Evolutionary conservation across 2,329 filamentous ascomycete species (phyloP), one percentile per base, ranked within the genome.

Genomic region (Neofusicoccum parvum): DNA sequence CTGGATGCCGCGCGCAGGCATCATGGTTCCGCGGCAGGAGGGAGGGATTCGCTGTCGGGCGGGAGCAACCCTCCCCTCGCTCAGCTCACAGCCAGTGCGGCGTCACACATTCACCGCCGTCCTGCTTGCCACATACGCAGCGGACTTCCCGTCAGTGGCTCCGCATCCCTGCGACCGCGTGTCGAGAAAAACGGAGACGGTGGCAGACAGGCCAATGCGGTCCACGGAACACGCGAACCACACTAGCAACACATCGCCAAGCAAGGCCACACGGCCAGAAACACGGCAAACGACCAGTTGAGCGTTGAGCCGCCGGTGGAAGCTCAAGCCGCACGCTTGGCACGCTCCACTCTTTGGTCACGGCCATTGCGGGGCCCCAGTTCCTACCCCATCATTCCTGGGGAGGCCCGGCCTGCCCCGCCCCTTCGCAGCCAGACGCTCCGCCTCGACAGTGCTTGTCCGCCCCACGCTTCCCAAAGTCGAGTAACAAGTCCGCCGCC

Each of bases 261-360:
- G 56, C 14, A 20, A 14, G 39, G 54, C 39, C 54, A 45, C 36
- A 39, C n/a, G 51, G 36, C 51, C 10, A 54, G 20, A 15, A 48
- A 46, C 37, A 36, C 41, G 39, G n/a, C 23, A 43, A 32, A 56
- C 37, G 51, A 54, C 39, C 14, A 36, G 56, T 17, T 37, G 56
- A 37, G 56, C 27, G 56, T 46, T 58, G 54, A 43, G 20, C n/a
- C 23, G 23, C 37, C 51, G 27, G 51, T 41, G 37, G n/a, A 32
- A 58, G 43, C 27, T n/a, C 56, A 60, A 48, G 56, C 56, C 56
- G 56, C 56, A 48, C 17, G 17, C 56, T 60, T 60, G 56, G 56
- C 56, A 37, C 5, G 41, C 41, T 37, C 56, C 56, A 60, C 56
- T 34, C n/a, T 36, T 46, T 36, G 56, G 56, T 60, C 56, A 60